phyloP scores from a whole-genome alignment of 352 stramenopile species.

The Stramenopiles sp. region DNA sequence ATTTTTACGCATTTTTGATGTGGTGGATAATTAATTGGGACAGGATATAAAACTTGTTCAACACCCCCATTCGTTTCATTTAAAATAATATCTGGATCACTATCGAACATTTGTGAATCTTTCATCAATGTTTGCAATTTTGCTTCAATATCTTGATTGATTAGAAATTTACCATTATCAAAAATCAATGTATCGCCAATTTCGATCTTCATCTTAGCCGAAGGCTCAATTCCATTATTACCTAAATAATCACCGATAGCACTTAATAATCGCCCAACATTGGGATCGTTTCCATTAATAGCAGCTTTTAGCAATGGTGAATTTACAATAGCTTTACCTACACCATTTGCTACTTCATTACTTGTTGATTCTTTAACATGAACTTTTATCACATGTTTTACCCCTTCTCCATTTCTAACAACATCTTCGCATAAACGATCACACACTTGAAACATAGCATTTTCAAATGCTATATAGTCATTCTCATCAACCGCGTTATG shows the following conservation, averaged over 20 bases:
- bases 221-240: too few relatives aligned
- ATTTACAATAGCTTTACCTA: slow-evolving; percentile 76
- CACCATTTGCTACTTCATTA: slow-evolving; percentile 41
- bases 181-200: too few relatives aligned
- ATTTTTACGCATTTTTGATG: slow-evolving; percentile 83
- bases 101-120: too few relatives aligned
- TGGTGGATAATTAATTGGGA: slow-evolving; percentile 58
- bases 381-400: slow-evolving; percentile 86
- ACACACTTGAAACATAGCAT: slow-evolving; percentile 69
- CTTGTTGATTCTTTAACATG: slow-evolving; percentile 65
- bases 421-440: slow-evolving; percentile 80
- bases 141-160: too few relatives aligned
- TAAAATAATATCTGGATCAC: too few relatives aligned
- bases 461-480: slow-evolving; percentile 62
- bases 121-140: too few relatives aligned
- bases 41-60: slow-evolving; percentile 7
- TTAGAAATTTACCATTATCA: too few relatives aligned
- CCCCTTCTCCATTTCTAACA: slow-evolving; percentile 93
- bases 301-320: slow-evolving; percentile 92
- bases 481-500: slow-evolving; percentile 36
- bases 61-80: background rate
- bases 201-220: too few relatives aligned
- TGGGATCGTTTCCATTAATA: slow-evolving; percentile 90
- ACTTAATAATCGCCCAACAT: slow-evolving; percentile 85
- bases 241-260: slow-evolving; percentile 89